phyloP scores from a whole-genome alignment of 306 rosid species.

The Rubus parviflorus region DNA sequence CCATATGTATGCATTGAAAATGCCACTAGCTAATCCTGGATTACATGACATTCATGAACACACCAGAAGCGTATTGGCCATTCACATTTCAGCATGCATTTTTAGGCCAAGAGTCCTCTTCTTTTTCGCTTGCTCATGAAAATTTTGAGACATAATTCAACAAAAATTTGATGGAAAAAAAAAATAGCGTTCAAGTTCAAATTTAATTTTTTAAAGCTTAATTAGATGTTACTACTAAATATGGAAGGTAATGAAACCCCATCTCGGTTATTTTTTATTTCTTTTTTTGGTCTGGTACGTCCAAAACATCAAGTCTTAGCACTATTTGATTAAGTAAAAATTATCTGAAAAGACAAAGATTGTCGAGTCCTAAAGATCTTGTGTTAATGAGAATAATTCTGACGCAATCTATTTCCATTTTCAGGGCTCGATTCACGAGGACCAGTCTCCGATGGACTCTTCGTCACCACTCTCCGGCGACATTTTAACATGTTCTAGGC shows the following conservation, averaged over 20 bases:
- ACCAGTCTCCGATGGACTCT: slow-evolving; percentile 67
- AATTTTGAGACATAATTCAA: not conserved
- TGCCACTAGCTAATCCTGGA: not conserved
- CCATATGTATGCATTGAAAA: not conserved
- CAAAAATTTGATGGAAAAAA: not conserved
- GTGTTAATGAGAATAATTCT: not conserved
- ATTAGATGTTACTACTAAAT: not conserved
- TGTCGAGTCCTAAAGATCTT: not conserved
- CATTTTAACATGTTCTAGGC: slow-evolving; percentile 75
- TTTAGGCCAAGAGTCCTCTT: not conserved
- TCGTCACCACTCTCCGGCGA: slow-evolving; percentile 71
- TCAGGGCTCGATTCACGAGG: slow-evolving; percentile 76
- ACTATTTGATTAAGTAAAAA: not conserved
- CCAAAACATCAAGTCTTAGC: not conserved
- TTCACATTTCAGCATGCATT: not conserved
- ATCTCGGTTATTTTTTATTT: not conserved
- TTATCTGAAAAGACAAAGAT: not conserved
- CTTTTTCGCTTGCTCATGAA: not conserved
- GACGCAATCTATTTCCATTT: not conserved
- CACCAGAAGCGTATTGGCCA: not conserved
- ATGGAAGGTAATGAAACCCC: not conserved
- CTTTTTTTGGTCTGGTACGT: not conserved
- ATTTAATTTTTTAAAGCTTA: not conserved
- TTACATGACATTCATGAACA: not conserved
- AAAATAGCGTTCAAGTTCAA: not conserved